A percentile compares a stretch with the other conserved stretches of the same genome.
Evolutionary conservation across 2,329 filamentous ascomycete species (phyloP).

Genomic region (Trichoderma simmonsii): DNA sequence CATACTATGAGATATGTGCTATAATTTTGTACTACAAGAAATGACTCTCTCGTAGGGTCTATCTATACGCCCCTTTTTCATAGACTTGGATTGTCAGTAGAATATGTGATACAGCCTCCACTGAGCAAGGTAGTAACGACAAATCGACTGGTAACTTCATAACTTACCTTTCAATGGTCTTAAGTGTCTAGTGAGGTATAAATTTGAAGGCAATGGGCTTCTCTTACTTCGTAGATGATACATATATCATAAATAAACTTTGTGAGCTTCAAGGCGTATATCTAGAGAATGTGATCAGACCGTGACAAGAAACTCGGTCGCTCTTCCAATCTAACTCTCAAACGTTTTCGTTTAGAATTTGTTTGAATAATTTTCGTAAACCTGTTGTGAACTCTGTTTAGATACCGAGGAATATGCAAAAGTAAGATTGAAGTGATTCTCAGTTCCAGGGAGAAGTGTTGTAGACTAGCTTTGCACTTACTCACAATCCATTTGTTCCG

Average conservation of each 20-base stretch:
- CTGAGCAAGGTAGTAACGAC: too few relatives aligned
- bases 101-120: too few relatives aligned
- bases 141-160: background rate
- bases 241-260: background rate
- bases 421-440: background rate
- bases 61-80: background rate
- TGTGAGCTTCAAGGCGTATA: background rate
- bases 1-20: background rate
- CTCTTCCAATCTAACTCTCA: too few relatives aligned
- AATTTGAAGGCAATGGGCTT: too few relatives aligned
- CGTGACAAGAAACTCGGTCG: too few relatives aligned
- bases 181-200: too few relatives aligned
- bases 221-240: background rate
- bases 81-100: background rate
- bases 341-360: too few relatives aligned
- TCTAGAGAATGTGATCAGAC: background rate
- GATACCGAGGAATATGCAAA: background rate
- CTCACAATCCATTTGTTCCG: background rate
- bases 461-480: background rate
- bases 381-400: background rate
- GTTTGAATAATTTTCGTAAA: background rate
- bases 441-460: background rate
- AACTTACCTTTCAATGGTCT: background rate
- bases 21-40: background rate
- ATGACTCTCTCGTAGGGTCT: background rate